Conservation (phyloP, 2,329 filamentous ascomycete genomes). For the Graphium sp. region DNA sequence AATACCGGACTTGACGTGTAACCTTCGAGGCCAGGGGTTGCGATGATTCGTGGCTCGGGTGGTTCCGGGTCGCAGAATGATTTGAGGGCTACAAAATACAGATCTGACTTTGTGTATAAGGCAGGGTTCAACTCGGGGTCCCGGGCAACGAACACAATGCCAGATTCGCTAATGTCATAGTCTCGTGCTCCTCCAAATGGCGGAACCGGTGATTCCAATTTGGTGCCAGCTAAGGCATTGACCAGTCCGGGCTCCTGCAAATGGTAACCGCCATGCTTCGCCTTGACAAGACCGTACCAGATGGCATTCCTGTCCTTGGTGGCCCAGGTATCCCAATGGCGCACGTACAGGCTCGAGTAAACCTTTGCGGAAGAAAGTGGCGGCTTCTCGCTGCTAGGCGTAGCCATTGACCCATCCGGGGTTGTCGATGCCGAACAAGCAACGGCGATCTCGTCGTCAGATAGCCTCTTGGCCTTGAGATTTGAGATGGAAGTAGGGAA, state of each 20-base stretch:
- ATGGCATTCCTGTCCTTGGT: conserved; percentile 53
- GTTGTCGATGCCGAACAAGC: conserved; percentile 48
- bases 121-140: conserved; percentile 56
- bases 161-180: conserved; percentile 54
- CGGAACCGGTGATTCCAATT: conserved; percentile 49
- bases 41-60: conserved; percentile 29
- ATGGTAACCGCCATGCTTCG: conserved; percentile 19
- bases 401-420: conserved; percentile 52
- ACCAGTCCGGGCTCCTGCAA: conserved; percentile 28
- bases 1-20: conserved; percentile 54
- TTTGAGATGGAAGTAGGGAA: conserved; percentile 26
- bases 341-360: conserved; percentile 60
- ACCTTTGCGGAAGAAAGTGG: conserved; percentile 48
- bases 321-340: conserved; percentile 71
- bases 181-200: conserved; percentile 69
- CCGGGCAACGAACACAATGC: conserved; percentile 59
- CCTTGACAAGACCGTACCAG: conserved; percentile 50
- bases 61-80: conserved; percentile 38
- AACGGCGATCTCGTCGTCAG: conserved; percentile 31
- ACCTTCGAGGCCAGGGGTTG: conserved; percentile 40
- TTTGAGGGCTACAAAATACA: conserved; percentile 54
- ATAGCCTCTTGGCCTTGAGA: conserved; percentile 36
- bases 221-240: conserved; percentile 46
- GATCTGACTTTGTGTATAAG: conserved; percentile 64
- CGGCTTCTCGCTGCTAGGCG: conserved; percentile 42